Evolutionary conservation across 2,329 filamentous ascomycete genomes (phyloP).

Genomic region (Aureobasidium sp.): DNA sequence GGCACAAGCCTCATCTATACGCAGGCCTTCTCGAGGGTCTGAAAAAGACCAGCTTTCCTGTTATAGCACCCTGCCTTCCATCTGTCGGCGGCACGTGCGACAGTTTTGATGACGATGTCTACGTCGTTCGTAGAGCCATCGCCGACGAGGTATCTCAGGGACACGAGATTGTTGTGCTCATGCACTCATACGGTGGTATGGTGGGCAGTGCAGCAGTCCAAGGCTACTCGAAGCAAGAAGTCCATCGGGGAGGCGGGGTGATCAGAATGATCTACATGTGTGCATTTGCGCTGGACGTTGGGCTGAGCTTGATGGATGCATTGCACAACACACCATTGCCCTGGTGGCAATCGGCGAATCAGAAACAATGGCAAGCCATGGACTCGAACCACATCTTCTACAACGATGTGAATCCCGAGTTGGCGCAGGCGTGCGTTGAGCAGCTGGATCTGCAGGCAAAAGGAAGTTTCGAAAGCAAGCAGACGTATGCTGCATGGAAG

Average conservation of each 20-base stretch:
- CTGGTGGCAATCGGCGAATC: conserved; percentile 7
- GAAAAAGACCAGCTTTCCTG: conserved; percentile 21
- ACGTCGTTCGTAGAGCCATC: conserved; percentile 20
- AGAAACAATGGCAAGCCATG: conserved; percentile 13
- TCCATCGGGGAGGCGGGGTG: conserved; percentile 21
- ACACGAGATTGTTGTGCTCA: conserved; percentile 24
- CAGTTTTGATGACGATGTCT: conserved; percentile 21
- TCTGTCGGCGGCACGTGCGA: conserved; percentile 18
- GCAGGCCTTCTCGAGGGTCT: conserved; percentile 19
- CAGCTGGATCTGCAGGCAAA: conserved; percentile 27
- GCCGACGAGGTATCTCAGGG: conserved; percentile 19
- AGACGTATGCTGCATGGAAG: conserved; percentile 32
- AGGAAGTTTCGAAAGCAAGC: conserved; percentile 19
- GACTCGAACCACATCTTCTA: conserved; percentile 27
- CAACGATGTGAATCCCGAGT: conserved; percentile 28
- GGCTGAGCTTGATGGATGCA: conserved; percentile 19
- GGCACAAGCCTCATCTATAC: conserved; percentile 23
- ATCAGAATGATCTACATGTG: conserved; percentile 23
- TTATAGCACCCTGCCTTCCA: conserved; percentile 19
- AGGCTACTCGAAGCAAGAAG: conserved; percentile 20
- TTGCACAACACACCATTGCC: conserved; percentile 16
- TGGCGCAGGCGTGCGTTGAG: conserved; percentile 19
- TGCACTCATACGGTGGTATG: conserved; percentile 29
- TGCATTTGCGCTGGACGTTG: conserved; percentile 23
- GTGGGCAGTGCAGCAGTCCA: conserved; percentile 24